A percentile compares a stretch with the other conserved stretches of the same genome.
Conservation (phyloP, 257 asterid genomes). For the Cordia subcordata region DNA sequence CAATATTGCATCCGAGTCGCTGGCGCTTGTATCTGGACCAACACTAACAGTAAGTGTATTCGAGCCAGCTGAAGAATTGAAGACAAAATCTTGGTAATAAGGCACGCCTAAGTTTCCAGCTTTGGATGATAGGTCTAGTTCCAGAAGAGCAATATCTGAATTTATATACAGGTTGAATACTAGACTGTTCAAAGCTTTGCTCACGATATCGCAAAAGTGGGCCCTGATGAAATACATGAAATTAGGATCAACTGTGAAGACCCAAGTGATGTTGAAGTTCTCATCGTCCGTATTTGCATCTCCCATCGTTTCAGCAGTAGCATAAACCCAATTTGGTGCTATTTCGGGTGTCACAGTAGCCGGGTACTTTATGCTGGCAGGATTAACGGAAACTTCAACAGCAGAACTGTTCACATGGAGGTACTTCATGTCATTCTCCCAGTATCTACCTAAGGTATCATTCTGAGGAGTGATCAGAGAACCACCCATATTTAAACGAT, state of each 20-base stretch:
- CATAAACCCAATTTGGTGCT: slow-evolving; percentile 45
- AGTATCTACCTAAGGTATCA: slow-evolving; percentile 39
- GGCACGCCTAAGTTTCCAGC: slow-evolving; percentile 37
- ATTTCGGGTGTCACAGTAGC: slow-evolving; percentile 27
- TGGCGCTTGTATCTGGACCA: slow-evolving; percentile 33
- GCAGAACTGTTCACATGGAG: slow-evolving; percentile 44
- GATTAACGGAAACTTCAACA: slow-evolving; percentile 26
- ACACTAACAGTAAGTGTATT: slow-evolving; percentile 37
- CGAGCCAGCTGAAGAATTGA: slow-evolving; percentile 16
- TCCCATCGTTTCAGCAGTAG: slow-evolving; percentile 46
- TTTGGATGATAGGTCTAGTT: slow-evolving; percentile 27
- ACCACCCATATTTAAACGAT: slow-evolving; percentile 49
- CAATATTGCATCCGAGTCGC: slow-evolving; percentile 28
- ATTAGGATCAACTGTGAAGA: slow-evolving; percentile 34
- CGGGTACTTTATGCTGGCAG: slow-evolving; percentile 23
- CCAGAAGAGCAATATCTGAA: slow-evolving; percentile 24
- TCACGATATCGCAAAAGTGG: slow-evolving; percentile 45
- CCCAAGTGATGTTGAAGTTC: slow-evolving; percentile 49
- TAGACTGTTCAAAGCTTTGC: slow-evolving; percentile 26
- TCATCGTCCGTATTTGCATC: slow-evolving; percentile 31
- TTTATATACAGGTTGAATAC: slow-evolving; percentile 36
- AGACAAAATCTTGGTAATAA: slow-evolving; percentile 32
- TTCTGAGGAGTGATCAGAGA: slow-evolving; percentile 39
- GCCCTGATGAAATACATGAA: slow-evolving; percentile 34
- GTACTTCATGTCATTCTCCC: slow-evolving; percentile 42